Percentiles rank a stretch among this genome's conserved stretches.
Conservation (phyloP, 1,139 yeast species). For the Entelexis paramagnoliae region DNA sequence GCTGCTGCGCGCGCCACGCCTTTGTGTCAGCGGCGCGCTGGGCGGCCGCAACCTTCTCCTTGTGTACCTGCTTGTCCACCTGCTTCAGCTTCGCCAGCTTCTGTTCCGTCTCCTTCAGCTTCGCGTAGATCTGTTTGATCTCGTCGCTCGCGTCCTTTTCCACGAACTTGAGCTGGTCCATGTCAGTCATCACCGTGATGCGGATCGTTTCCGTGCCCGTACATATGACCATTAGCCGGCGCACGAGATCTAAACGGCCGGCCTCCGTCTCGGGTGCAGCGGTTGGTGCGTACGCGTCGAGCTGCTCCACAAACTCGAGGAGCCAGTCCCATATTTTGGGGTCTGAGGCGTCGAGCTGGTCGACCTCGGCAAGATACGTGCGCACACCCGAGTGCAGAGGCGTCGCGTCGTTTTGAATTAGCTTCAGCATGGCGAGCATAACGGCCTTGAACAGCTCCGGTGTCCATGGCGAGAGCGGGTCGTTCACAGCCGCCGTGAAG, state of each 20-base stretch:
- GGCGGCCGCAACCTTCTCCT: slow-evolving; percentile 25
- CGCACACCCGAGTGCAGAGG: slow-evolving; percentile 25
- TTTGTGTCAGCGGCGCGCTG: slow-evolving; percentile 24
- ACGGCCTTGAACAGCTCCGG: slow-evolving; percentile 33
- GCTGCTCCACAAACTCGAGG: slow-evolving; percentile 24
- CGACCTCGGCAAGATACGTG: slow-evolving; percentile 28
- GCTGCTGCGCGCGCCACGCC: slow-evolving; percentile 27
- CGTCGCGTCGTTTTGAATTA: slow-evolving; percentile 29
- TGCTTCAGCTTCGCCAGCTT: slow-evolving; percentile 26
- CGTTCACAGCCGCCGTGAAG: slow-evolving; percentile 30
- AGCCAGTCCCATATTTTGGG: slow-evolving; percentile 27
- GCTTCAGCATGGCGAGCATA: slow-evolving; percentile 28
- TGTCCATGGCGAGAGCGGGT: slow-evolving; percentile 32
- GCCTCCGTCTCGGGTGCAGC: slow-evolving; percentile 20
- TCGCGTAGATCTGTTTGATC: slow-evolving; percentile 24
- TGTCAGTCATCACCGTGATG: slow-evolving; percentile 29
- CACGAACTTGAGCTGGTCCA: slow-evolving; percentile 26
- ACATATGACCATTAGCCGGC: slow-evolving; percentile 27
- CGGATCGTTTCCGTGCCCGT: slow-evolving; percentile 32
- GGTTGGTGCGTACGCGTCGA: slow-evolving; percentile 20
- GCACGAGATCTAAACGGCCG: slow-evolving; percentile 24
- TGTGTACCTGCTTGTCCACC: slow-evolving; percentile 22
- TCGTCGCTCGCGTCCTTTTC: slow-evolving; percentile 27
- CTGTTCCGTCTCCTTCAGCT: slow-evolving; percentile 26
- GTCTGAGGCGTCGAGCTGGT: slow-evolving; percentile 18